Conservation (phyloP, 306 rosid genomes). For the Cicer pinnatifidum region DNA sequence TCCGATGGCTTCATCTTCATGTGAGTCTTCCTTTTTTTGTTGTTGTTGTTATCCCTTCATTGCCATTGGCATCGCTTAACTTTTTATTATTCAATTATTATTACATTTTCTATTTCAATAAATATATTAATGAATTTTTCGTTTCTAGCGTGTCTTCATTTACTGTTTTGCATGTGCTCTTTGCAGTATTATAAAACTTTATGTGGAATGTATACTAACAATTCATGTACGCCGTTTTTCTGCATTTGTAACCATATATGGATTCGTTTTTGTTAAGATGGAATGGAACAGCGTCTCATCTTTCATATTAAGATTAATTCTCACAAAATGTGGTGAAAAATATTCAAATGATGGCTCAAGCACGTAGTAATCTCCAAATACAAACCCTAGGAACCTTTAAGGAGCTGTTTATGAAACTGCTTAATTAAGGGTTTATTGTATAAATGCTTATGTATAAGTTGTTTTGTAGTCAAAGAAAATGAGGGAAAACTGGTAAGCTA, state of each 20-base stretch:
- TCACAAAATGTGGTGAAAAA: slow-evolving; percentile 9
- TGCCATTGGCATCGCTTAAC: slow-evolving; percentile 2
- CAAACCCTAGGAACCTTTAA: slow-evolving; percentile 7
- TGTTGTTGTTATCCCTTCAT: background rate
- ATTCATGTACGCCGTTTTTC: background rate
- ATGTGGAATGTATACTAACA: slow-evolving; percentile 5
- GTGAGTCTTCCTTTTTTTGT: slow-evolving; percentile 54
- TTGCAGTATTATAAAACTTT: slow-evolving; percentile 1
- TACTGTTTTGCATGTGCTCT: slow-evolving; percentile 28
- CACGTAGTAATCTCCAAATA: background rate
- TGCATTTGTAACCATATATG: background rate
- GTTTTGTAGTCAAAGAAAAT: background rate
- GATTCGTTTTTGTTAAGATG: background rate
- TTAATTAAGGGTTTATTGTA: background rate
- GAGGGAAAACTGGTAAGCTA: background rate
- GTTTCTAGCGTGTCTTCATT: slow-evolving; percentile 1
- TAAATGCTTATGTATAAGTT: background rate
- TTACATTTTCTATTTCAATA: slow-evolving; percentile 5
- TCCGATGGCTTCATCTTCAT: slow-evolving; percentile 74
- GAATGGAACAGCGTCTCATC: too few species aligned
- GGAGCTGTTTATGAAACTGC: background rate
- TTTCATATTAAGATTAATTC: background rate
- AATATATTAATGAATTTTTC: background rate
- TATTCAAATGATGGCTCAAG: background rate
- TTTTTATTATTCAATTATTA: slow-evolving; percentile 16